A percentile compares a stretch with the other conserved stretches of the same genome.
phyloP scores from a whole-genome alignment of 1,139 yeast genomes.

The Yamadazyma jaroonii region DNA sequence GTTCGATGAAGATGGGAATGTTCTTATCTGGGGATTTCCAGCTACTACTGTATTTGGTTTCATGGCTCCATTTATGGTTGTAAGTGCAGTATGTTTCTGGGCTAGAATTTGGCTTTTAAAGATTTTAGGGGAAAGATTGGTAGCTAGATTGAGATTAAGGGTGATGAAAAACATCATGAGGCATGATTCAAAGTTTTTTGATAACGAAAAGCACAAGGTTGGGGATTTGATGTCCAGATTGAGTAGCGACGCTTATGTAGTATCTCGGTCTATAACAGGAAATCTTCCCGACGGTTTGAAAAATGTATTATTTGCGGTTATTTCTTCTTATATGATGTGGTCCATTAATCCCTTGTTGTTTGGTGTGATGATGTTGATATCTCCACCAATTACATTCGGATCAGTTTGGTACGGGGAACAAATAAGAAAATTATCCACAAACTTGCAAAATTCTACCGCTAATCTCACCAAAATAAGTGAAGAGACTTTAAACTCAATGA shows the following conservation, averaged over 20 bases:
- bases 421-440: constrained; percentile 41
- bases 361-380: constrained; percentile 49
- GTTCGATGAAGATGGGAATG: constrained; percentile 38
- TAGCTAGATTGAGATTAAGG: constrained; percentile 46
- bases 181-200: constrained; percentile 51
- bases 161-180: constrained; percentile 50
- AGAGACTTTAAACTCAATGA: constrained; percentile 45
- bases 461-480: constrained; percentile 47
- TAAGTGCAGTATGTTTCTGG: constrained; percentile 48
- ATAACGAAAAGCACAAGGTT: constrained; percentile 50
- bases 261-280: constrained; percentile 43
- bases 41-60: constrained; percentile 39
- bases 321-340: constrained; percentile 48
- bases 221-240: constrained; percentile 55
- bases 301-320: constrained; percentile 43
- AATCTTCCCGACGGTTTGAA: constrained; percentile 49
- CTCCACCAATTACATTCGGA: constrained; percentile 54
- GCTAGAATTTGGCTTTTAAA: constrained; percentile 49
- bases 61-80: constrained; percentile 47
- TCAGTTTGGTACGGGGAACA: constrained; percentile 50
- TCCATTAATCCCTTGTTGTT: constrained; percentile 43
- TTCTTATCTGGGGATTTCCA: constrained; percentile 47
- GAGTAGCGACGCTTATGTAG: constrained; percentile 55
- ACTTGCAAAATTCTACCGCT: constrained; percentile 46
- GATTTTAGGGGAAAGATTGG: constrained; percentile 40